Conservation (phyloP, 139 green algal species). For the Pleodorina starrii region DNA sequence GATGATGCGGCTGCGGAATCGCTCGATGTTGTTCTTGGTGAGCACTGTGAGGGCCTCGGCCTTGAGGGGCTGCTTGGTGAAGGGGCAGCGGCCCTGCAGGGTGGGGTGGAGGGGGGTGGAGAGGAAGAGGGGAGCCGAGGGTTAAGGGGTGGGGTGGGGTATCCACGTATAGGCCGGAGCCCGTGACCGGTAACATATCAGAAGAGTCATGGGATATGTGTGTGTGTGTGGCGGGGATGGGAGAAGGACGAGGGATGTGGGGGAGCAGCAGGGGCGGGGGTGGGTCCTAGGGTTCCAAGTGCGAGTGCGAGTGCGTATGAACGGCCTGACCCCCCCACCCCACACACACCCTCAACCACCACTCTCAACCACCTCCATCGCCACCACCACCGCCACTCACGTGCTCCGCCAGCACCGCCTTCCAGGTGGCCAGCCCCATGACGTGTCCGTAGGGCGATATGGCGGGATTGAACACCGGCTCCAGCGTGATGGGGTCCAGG, state of each 20-base stretch:
- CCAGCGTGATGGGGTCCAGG: conserved; percentile 91
- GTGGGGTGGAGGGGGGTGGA: not conserved
- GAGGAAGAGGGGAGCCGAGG: not conserved
- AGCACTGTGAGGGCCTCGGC: conserved; percentile 84
- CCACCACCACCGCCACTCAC: conserved; percentile 1
- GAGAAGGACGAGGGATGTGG: too few species aligned
- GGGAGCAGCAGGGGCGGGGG: too few species aligned
- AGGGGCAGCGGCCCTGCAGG: conserved; percentile 83
- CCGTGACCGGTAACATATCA: too few species aligned
- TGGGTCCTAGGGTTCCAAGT: too few species aligned
- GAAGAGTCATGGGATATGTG: too few species aligned
- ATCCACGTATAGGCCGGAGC: too few species aligned
- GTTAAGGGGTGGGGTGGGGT: too few species aligned
- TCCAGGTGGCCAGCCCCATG: conserved; percentile 94
- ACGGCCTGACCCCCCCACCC: too few species aligned
- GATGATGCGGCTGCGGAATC: conserved; percentile 48
- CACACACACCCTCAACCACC: too few species aligned
- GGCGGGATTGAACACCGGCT: conserved; percentile 84
- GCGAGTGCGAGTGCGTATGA: too few species aligned
- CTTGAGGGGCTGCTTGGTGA: conserved; percentile 89
- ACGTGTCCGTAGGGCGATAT: conserved; percentile 88
- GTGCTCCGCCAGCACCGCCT: conserved; percentile 82
- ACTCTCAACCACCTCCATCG: too few species aligned
- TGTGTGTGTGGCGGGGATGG: too few species aligned
- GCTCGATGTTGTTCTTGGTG: conserved; percentile 85